phyloP scores from a whole-genome alignment of 2,329 filamentous ascomycete species.

The Raffaelea ambrosiae region DNA sequence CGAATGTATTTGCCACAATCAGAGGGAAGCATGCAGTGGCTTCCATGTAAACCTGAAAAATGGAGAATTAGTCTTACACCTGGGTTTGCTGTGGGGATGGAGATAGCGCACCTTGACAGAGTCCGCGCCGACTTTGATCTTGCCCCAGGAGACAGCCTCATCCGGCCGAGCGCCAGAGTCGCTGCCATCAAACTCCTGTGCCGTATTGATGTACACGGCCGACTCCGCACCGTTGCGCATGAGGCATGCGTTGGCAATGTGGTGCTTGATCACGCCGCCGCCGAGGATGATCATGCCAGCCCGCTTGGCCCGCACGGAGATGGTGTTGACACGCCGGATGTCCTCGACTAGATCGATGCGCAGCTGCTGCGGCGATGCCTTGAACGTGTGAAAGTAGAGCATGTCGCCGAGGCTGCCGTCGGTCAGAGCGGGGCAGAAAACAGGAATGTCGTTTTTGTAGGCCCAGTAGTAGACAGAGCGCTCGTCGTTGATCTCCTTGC shows the following conservation, averaged over 20 bases:
- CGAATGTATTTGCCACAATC: constrained; percentile 60
- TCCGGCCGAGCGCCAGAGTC: constrained; percentile 92
- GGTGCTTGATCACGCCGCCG: constrained; percentile 93
- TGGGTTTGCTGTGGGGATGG: too few species aligned
- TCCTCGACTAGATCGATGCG: constrained; percentile 90
- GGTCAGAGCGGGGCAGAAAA: constrained; percentile 93
- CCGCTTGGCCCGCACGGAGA: constrained; percentile 77
- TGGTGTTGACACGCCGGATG: constrained; percentile 85
- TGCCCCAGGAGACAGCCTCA: constrained; percentile 97
- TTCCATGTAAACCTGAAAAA: constrained; percentile 50
- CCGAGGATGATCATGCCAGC: constrained; percentile 94
- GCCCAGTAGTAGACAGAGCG: constrained; percentile 95
- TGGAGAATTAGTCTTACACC: not conserved
- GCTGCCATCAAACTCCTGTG: constrained; percentile 93
- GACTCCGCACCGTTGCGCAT: constrained; percentile 98
- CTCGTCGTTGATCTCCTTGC: constrained; percentile 90
- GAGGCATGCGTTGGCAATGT: constrained; percentile 93
- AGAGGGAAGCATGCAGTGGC: constrained; percentile 58
- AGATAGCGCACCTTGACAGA: constrained; percentile 68
- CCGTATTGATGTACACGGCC: constrained; percentile 96
- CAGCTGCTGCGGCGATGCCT: constrained; percentile 70
- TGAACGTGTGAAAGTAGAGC: constrained; percentile 98
- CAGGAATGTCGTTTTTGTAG: constrained; percentile 90
- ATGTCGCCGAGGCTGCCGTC: constrained; percentile 95
- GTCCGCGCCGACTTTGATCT: constrained; percentile 84